These are phyloP conservation scores for Scheffersomyces segobiensis DNA, from an alignment of 1,139 yeast species.

Conservation along the genomic window DNA sequence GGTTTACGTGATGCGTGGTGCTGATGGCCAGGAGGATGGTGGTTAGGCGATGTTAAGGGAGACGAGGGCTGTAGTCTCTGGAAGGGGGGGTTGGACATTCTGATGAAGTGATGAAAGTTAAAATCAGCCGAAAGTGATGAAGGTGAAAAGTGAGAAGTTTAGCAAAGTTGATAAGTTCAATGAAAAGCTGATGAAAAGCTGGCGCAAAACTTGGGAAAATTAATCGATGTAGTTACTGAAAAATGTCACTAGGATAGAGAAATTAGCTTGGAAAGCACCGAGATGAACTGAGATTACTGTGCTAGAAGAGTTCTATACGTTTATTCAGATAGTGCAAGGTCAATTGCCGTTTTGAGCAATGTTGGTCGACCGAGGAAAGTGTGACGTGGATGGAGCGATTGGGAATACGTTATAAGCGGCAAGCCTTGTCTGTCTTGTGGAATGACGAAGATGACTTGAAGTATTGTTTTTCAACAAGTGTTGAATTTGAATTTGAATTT, in stretches of 20 bases:
- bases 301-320: not conserved
- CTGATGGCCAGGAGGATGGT: constrained; percentile 5
- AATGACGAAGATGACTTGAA: not conserved
- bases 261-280: not conserved
- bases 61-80: constrained; percentile 16
- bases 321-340: not conserved
- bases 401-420: not conserved
- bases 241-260: not conserved
- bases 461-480: not conserved
- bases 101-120: not conserved
- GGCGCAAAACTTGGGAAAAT: not conserved
- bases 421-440: not conserved
- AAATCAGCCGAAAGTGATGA: not conserved
- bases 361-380: not conserved
- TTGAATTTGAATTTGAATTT: not conserved
- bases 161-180: not conserved
- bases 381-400: not conserved
- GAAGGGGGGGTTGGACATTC: constrained; percentile 17
- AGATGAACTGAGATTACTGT: not conserved
- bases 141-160: not conserved
- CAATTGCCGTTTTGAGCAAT: not conserved
- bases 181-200: not conserved
- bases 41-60: constrained; percentile 10
- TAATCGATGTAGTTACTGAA: too few species aligned
- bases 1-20: constrained; percentile 51